Conservation (phyloP, 176 grass and related monocot genomes). For the Bromus sterilis region DNA sequence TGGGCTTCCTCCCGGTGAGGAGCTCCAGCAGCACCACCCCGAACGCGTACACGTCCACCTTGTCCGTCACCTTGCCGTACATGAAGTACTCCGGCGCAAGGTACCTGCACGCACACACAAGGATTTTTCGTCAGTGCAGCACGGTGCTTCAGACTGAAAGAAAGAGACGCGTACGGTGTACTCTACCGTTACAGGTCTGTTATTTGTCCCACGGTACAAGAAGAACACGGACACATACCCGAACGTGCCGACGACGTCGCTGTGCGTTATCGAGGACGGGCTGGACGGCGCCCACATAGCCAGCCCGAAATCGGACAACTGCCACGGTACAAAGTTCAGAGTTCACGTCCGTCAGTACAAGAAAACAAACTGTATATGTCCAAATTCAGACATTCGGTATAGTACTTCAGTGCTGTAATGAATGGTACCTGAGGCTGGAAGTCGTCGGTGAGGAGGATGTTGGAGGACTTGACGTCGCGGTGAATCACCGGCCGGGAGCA, state of each 20-base stretch:
- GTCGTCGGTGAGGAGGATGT: slow-evolving; percentile 78
- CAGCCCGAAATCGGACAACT: slow-evolving; percentile 97
- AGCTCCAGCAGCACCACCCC: slow-evolving; percentile 96
- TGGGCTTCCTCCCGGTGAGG: slow-evolving; percentile 76
- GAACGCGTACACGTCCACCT: slow-evolving; percentile 97
- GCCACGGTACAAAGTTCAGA: background rate
- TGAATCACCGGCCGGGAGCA: slow-evolving; percentile 69
- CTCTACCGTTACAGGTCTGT: background rate
- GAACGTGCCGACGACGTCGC: slow-evolving; percentile 89
- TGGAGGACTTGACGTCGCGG: slow-evolving; percentile 95
- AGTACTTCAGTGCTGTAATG: too few species aligned
- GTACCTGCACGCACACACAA: slow-evolving; percentile 29
- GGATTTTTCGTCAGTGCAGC: background rate
- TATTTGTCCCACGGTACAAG: background rate
- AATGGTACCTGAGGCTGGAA: slow-evolving; percentile 81
- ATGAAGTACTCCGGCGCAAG: slow-evolving; percentile 98
- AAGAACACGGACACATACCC: slow-evolving; percentile 34
- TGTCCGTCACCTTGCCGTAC: slow-evolving; percentile 91
- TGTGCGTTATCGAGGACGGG: slow-evolving; percentile 38
- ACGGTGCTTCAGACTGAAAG: background rate
- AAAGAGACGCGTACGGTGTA: too few species aligned
- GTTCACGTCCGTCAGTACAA: background rate
- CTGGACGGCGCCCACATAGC: slow-evolving; percentile 76
- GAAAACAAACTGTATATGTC: background rate
- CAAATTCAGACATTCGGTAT: background rate